Evolutionary conservation across 164 flowering plant genomes (phyloP).

Genomic region (Santalum album): DNA sequence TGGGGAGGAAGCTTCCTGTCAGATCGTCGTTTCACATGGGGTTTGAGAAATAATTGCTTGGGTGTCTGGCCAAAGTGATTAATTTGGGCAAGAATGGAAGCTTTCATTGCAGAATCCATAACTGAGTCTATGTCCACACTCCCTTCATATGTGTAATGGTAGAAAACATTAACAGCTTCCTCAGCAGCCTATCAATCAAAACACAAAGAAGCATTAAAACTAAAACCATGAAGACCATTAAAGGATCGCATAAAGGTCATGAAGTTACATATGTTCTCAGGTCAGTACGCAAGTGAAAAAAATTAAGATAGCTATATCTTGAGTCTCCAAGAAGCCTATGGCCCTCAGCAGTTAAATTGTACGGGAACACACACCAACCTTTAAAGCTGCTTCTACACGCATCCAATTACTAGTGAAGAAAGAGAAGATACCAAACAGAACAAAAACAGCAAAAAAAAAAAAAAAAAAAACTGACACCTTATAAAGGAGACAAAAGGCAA

Average conservation of each 20-base stretch:
- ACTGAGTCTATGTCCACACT: conserved; percentile 96
- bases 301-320: too few relatives aligned
- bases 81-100: conserved; percentile 96
- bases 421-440: too few relatives aligned
- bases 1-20: conserved; percentile 66
- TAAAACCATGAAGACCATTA: neutral
- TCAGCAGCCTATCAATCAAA: conserved; percentile 73
- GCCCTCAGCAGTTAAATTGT: too few relatives aligned
- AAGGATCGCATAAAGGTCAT: neutral
- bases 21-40: conserved; percentile 73
- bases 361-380: too few relatives aligned
- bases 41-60: conserved; percentile 79
- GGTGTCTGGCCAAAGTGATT: conserved; percentile 99
- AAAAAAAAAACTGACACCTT: too few relatives aligned
- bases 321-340: too few relatives aligned
- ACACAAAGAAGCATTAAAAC: neutral
- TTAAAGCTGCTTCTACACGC: too few relatives aligned
- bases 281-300: too few relatives aligned
- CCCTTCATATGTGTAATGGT: conserved; percentile 97
- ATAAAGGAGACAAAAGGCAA: too few relatives aligned
- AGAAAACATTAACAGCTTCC: conserved; percentile 95
- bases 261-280: neutral
- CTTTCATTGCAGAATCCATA: conserved; percentile 94
- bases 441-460: too few relatives aligned
- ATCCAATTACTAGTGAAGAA: too few relatives aligned